Evolutionary conservation across 163 green algal species (phyloP), one percentile per base, ranked within the genome.

Genomic region (Volvox carteri): DNA sequence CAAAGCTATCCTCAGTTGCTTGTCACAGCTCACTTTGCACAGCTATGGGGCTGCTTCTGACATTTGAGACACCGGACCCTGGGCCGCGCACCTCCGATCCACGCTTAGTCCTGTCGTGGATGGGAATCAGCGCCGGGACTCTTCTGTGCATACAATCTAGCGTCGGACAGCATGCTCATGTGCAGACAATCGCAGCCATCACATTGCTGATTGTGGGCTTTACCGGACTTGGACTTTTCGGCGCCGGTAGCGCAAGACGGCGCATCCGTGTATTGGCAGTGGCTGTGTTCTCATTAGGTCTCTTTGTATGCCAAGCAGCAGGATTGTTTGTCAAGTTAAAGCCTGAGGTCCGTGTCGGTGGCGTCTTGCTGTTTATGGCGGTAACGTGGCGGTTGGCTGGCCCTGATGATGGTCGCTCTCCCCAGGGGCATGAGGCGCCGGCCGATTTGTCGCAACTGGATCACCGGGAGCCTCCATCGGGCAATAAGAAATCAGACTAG

Each of bases 81-180:
- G 62, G 62, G 62, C 62, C 62, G 21, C 62, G 62, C 62, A 73
- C 62, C 16, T 73, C 62, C 23, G 62, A 73, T 11, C 62, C 62
- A 39, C 62, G 62, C 62, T 16, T 39, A 41, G 62, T 73, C 62
- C n/a, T 73, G 23, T 37, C 62, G 37, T 73, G 62, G 62, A 23
- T 73, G 28, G 62, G 3, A 11, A 41, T 73, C 25, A 41, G 62
- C 62, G 62, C 62, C 4, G 62, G 62, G 23, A 39, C n/a, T 5
- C 62, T 73, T 37, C 62, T 73, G 62, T 73, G 62, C 62, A 73
- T 39, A 2, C 28, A 37, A 7, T 11, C 62, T 12, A 73, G 28
- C 16, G 23, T 16, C n/a, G n/a, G 16, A 14, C 62, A 39, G n/a
- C n/a, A 73, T 73, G 3, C 28, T 5, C n/a, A 73, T 37, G 21